Conservation (phyloP, 1,139 yeast species). For the Casaregolazyma suthepensis region DNA sequence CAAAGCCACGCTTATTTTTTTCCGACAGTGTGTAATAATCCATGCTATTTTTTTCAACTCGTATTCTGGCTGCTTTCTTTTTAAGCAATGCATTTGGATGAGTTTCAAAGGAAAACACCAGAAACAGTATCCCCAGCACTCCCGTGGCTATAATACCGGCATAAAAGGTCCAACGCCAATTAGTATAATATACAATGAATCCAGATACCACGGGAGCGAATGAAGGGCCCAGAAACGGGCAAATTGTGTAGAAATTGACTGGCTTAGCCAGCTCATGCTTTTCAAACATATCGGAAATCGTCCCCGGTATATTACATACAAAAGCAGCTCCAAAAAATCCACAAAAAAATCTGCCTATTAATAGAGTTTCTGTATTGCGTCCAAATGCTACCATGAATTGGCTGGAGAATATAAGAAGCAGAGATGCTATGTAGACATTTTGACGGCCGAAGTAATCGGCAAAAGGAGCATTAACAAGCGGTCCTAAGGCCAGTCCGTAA, state of each 20-base stretch:
- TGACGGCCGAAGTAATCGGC: slow-evolving; percentile 71
- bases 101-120: slow-evolving; percentile 61
- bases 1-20: slow-evolving; percentile 11
- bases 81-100: slow-evolving; percentile 59
- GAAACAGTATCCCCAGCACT: slow-evolving; percentile 50
- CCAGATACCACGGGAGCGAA: slow-evolving; percentile 69
- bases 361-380: slow-evolving; percentile 52
- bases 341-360: slow-evolving; percentile 60
- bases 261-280: slow-evolving; percentile 59
- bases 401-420: slow-evolving; percentile 51
- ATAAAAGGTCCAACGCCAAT: slow-evolving; percentile 58
- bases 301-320: slow-evolving; percentile 71
- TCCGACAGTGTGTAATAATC: slow-evolving; percentile 49
- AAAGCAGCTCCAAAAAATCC: slow-evolving; percentile 70
- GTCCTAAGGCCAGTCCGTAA: slow-evolving; percentile 64
- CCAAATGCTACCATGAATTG: slow-evolving; percentile 65
- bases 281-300: slow-evolving; percentile 59
- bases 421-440: slow-evolving; percentile 54
- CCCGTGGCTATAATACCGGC: slow-evolving; percentile 64
- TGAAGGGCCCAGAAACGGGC: slow-evolving; percentile 73
- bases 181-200: slow-evolving; percentile 47
- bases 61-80: slow-evolving; percentile 49
- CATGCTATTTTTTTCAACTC: slow-evolving; percentile 55
- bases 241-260: slow-evolving; percentile 61
- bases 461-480: slow-evolving; percentile 64